Evolutionary conservation across 2,329 filamentous ascomycete genomes (phyloP).

Genomic region (Calonectria honghensis): DNA sequence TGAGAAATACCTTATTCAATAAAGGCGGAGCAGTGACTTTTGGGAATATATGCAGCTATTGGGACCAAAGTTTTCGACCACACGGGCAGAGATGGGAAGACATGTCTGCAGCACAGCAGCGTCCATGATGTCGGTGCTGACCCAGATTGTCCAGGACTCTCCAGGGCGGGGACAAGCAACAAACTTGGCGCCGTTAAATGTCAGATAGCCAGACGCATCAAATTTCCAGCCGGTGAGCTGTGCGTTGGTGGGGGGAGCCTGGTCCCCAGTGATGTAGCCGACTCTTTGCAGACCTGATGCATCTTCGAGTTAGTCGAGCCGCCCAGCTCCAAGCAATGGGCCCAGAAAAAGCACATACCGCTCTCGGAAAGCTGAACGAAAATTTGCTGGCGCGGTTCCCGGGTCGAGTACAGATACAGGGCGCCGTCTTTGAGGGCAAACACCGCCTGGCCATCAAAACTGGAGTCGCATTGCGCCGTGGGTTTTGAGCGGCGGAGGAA

Average conservation of each 20-base stretch:
- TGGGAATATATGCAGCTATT: constrained; percentile 12
- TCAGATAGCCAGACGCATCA: neutral
- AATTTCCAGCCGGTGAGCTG: neutral
- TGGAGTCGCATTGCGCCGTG: neutral
- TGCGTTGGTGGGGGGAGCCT: neutral
- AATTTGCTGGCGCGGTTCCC: neutral
- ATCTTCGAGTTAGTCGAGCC: neutral
- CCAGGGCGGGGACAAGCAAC: constrained; percentile 6
- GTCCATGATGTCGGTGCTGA: constrained; percentile 1
- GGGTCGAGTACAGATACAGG: neutral
- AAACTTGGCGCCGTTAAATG: neutral
- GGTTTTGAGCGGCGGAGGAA: neutral
- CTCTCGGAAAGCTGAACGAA: constrained; percentile 1
- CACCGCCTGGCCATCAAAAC: neutral
- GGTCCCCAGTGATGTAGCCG: constrained; percentile 7
- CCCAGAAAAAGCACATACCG: neutral
- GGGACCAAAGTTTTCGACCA: neutral
- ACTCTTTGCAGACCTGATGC: neutral
- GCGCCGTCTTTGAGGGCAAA: neutral
- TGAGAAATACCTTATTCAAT: neutral
- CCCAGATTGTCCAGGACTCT: neutral
- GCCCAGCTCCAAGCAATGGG: neutral
- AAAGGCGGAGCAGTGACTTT: constrained; percentile 9
- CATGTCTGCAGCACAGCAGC: constrained; percentile 7
- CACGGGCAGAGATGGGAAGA: neutral